phyloP scores from a whole-genome alignment of 2,329 filamentous ascomycete species.

The Epichloe gansuensis region DNA sequence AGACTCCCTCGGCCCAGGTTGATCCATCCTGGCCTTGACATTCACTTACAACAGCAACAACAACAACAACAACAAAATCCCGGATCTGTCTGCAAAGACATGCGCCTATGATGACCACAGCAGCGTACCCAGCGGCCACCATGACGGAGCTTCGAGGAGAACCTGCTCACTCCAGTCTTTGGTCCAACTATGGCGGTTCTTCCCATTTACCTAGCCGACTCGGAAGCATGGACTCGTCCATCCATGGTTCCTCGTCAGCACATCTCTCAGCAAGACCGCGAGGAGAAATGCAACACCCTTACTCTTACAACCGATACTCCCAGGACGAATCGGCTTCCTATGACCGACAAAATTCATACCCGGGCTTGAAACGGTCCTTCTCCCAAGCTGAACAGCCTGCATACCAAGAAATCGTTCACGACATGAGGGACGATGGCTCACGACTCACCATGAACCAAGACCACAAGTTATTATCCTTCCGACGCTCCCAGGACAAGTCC shows the following conservation, averaged over 20 bases:
- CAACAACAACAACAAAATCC: background rate
- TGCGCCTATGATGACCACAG: constrained; percentile 49
- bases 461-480: constrained; percentile 49
- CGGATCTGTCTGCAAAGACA: constrained; percentile 17
- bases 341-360: constrained; percentile 40
- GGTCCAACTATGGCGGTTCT: constrained; percentile 44
- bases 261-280: constrained; percentile 33
- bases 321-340: constrained; percentile 43
- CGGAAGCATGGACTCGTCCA: constrained; percentile 38
- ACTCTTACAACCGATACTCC: constrained; percentile 41
- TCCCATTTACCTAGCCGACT: constrained; percentile 42
- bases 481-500: constrained; percentile 44
- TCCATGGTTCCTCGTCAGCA: constrained; percentile 30
- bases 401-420: constrained; percentile 50
- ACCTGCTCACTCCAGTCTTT: constrained; percentile 43
- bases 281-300: constrained; percentile 37
- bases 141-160: constrained; percentile 54
- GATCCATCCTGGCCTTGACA: background rate
- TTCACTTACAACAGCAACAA: background rate
- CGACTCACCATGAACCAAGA: constrained; percentile 47
- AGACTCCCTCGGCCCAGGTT: background rate
- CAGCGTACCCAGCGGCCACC: constrained; percentile 43
- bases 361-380: constrained; percentile 45
- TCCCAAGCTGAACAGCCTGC: constrained; percentile 42
- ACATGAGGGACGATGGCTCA: constrained; percentile 45